phyloP scores from a whole-genome alignment of 2,329 filamentous ascomycete genomes.

The Keithomyces neogunnii region DNA sequence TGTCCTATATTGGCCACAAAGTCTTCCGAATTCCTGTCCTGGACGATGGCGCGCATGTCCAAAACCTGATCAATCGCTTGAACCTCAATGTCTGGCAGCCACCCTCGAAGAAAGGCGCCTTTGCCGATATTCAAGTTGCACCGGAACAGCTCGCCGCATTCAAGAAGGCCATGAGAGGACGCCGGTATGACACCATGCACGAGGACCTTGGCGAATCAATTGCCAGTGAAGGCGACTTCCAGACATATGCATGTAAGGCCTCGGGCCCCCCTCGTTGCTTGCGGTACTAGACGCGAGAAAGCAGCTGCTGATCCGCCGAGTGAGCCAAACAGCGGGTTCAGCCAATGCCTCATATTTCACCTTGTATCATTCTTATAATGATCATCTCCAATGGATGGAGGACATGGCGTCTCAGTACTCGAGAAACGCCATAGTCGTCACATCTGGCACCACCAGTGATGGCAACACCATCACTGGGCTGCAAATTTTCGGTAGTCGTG shows the following conservation, averaged over 20 bases:
- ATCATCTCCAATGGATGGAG: constrained; percentile 39
- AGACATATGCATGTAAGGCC: constrained; percentile 20
- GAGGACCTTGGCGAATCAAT: constrained; percentile 31
- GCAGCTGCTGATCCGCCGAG: neutral
- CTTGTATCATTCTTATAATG: constrained; percentile 42
- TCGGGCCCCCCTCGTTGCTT: neutral
- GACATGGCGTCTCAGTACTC: constrained; percentile 35
- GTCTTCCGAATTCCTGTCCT: constrained; percentile 33
- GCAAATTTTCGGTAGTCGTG: constrained; percentile 42
- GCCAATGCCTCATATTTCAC: constrained; percentile 38
- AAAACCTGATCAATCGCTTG: constrained; percentile 24
- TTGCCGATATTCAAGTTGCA: constrained; percentile 33
- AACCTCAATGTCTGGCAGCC: constrained; percentile 29
- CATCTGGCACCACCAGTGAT: constrained; percentile 36
- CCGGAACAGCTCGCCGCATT: constrained; percentile 26
- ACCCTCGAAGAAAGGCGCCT: constrained; percentile 19
- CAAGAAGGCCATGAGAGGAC: constrained; percentile 18
- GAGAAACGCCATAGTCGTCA: constrained; percentile 38
- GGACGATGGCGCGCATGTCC: constrained; percentile 22
- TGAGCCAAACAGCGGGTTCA: constrained; percentile 5
- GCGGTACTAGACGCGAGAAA: neutral
- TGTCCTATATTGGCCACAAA: constrained; percentile 36
- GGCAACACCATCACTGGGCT: constrained; percentile 52
- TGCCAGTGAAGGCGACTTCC: constrained; percentile 22
- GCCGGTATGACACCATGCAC: constrained; percentile 27